phyloP scores from a whole-genome alignment of 2,329 filamentous ascomycete species.

The Herpotrichia juniperi region DNA sequence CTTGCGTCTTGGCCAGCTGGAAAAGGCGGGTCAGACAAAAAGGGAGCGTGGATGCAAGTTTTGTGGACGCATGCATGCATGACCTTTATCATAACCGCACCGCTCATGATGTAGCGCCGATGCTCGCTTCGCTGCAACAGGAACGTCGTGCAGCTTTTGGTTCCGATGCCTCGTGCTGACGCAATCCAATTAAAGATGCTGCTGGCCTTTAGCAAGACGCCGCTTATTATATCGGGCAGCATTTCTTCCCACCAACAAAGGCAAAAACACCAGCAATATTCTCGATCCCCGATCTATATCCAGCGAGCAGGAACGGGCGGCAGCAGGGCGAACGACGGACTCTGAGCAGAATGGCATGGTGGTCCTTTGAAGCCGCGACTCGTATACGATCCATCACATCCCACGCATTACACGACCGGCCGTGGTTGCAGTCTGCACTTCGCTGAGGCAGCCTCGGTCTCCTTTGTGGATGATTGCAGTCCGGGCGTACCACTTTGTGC shows the following conservation, averaged over 20 bases:
- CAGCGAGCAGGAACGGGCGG: background rate
- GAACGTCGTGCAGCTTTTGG: constrained; percentile 17
- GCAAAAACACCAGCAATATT: constrained; percentile 3
- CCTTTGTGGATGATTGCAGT: constrained; percentile 24
- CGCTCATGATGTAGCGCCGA: constrained; percentile 19
- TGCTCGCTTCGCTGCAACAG: constrained; percentile 28
- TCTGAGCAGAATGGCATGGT: background rate
- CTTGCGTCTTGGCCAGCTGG: constrained; percentile 8
- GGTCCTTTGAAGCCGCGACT: background rate
- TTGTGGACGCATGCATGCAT: constrained; percentile 29
- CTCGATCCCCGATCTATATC: constrained; percentile 5
- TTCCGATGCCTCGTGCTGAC: constrained; percentile 29
- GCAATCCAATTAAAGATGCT: constrained; percentile 20
- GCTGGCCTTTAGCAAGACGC: constrained; percentile 7
- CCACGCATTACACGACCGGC: constrained; percentile 31
- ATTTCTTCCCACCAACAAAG: background rate
- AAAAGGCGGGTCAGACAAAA: constrained; percentile 14
- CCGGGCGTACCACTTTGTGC: constrained; percentile 28
- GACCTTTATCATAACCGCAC: constrained; percentile 17
- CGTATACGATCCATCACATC: constrained; percentile 22
- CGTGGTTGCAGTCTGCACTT: constrained; percentile 21
- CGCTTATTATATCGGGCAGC: constrained; percentile 7
- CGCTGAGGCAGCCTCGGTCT: constrained; percentile 24
- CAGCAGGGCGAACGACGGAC: background rate
- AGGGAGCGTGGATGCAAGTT: constrained; percentile 19